Conservation (phyloP, 345 rosid species). For the Acer campestre region DNA sequence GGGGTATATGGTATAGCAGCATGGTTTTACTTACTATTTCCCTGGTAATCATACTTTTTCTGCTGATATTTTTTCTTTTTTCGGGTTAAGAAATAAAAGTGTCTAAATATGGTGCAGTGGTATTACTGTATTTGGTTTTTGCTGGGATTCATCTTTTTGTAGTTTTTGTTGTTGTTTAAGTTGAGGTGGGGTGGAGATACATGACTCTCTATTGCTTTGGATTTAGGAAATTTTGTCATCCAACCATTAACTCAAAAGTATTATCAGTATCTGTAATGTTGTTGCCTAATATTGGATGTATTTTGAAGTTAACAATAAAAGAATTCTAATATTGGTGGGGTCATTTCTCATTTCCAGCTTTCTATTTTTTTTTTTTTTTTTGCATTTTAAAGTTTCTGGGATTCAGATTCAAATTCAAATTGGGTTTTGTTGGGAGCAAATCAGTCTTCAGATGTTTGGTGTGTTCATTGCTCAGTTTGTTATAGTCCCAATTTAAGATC, state of each 20-base stretch:
- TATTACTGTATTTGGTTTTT: background rate
- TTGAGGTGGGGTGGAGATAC: slow-evolving; percentile 4
- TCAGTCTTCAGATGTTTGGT: background rate
- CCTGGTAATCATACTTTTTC: background rate
- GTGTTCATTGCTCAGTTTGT: background rate
- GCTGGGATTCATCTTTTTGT: background rate
- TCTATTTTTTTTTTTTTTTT: background rate
- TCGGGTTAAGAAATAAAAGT: background rate
- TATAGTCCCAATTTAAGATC: too few relatives aligned
- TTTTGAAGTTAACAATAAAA: slow-evolving; percentile 12
- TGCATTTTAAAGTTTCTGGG: background rate
- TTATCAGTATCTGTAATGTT: background rate
- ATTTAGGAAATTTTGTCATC: slow-evolving; percentile 2
- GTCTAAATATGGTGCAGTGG: background rate
- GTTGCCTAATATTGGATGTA: background rate
- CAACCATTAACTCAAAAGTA: background rate
- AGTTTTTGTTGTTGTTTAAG: background rate
- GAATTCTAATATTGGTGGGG: slow-evolving; percentile 2
- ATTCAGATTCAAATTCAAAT: background rate
- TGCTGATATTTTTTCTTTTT: background rate
- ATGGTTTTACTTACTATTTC: slow-evolving; percentile 1
- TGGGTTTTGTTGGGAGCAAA: background rate
- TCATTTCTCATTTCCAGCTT: background rate
- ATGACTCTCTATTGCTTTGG: background rate
- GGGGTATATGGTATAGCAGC: slow-evolving; percentile 25